Base-by-base conservation (phyloP, 2,329 filamentous ascomycete genomes). In the Trematosphaeria pertusa region DNA sequence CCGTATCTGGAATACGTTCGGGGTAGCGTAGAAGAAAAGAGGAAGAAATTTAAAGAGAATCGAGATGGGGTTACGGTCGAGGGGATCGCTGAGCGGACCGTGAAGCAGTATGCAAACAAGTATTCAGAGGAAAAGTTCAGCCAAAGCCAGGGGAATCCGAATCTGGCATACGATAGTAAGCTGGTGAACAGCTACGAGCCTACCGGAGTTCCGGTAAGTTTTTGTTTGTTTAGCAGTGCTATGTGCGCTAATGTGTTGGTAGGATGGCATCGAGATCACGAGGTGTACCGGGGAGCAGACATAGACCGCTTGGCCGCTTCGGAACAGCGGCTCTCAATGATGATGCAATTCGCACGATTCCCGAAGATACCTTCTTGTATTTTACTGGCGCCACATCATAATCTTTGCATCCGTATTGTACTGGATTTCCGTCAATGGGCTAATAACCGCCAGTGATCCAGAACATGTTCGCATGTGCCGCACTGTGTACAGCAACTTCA, bases 1-100 rank as follows among this genome's bases (percentile, higher is more conserved):
- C 81, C 81, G 1, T 89, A 89, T 60, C 71, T 88, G 36, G 81
- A 85, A 57, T 91, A 90, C 56, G 87, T 91, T 35, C 76, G 87
- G 44, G 84, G 81, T 53, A 83, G 76, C 21, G 81, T 87, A 2
- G 75, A 79, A 30, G 75, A 87, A 70, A 91, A 91, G 75, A 74
- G 75, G 38, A 69, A 74, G 36, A 75, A 61, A 19, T 55, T 54
- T 9, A 52, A 61, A 21, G 50, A 64, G 37, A 62, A 60, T 41
- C 61, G 64, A 38, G 64, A 58, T 41, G 66, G 58, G 10, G 71
- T 68, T 15, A 73, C 75, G 46, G 64, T 65, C 15, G 47, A 64
- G 30, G 67, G 67, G 3, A 75, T 81, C 51, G 70, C 69, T 11
- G 75, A 79, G 34, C 72, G 67, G 43, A 76, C 72, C 19, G 71